Evolutionary conservation across 208 protist species (phyloP).

Genomic region (Leishmania amazonensis): DNA sequence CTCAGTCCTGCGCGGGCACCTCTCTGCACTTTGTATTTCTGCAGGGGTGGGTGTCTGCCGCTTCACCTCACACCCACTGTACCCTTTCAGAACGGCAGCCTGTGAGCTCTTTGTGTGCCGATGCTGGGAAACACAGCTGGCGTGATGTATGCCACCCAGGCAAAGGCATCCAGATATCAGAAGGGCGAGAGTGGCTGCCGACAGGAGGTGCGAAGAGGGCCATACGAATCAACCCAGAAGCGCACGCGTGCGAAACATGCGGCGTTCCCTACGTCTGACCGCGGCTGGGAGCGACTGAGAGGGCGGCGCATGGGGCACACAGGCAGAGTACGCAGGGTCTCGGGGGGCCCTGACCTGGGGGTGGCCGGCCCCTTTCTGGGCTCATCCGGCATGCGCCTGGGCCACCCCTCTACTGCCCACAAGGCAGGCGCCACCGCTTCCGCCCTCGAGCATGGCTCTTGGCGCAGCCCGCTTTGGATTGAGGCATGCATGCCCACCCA

Average conservation of each 20-base stretch:
- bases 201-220: too few relatives aligned
- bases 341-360: background rate
- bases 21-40: background rate
- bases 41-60: background rate
- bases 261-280: background rate
- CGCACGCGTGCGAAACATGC: background rate
- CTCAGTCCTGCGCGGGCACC: too few relatives aligned
- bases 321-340: background rate
- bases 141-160: too few relatives aligned
- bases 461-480: background rate
- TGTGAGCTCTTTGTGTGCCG: too few relatives aligned
- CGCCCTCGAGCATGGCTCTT: background rate
- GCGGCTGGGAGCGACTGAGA: background rate
- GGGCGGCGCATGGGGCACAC: background rate
- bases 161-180: too few relatives aligned
- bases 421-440: background rate
- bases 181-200: background rate
- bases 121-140: too few relatives aligned
- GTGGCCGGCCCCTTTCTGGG: background rate
- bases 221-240: background rate
- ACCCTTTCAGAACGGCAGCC: too few relatives aligned
- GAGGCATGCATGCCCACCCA: background rate
- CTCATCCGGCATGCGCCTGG: background rate
- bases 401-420: background rate
- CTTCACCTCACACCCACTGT: too few relatives aligned